phyloP scores from a whole-genome alignment of 768 basidiomycete species.

The Boletus sensibilis region DNA sequence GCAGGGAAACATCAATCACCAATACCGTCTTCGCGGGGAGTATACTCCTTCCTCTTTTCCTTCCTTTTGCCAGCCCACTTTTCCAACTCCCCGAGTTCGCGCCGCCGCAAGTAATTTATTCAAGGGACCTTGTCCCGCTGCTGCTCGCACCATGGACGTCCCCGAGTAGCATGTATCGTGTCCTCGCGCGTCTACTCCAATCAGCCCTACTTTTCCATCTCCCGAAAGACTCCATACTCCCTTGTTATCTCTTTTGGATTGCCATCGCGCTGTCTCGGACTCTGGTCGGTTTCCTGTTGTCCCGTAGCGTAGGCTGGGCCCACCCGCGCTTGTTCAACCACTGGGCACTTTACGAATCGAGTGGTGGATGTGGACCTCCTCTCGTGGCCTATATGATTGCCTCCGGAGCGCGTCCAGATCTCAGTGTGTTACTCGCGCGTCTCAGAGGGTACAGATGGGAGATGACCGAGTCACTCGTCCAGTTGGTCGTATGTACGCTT shows the following conservation, averaged over 20 bases:
- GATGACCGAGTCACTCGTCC: slow-evolving; percentile 9
- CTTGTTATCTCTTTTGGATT: slow-evolving; percentile 26
- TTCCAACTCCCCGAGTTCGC: slow-evolving; percentile 31
- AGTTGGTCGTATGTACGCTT: slow-evolving; percentile 10
- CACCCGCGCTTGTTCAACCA: slow-evolving; percentile 40
- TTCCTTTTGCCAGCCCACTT: slow-evolving; percentile 4
- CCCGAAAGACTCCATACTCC: neutral
- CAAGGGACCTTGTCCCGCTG: slow-evolving; percentile 32
- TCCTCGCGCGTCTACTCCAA: slow-evolving; percentile 24
- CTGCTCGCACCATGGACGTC: slow-evolving; percentile 39
- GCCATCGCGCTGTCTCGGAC: slow-evolving; percentile 19
- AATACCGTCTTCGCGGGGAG: slow-evolving; percentile 12
- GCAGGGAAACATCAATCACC: neutral
- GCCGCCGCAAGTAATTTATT: slow-evolving; percentile 39
- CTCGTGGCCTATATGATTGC: slow-evolving; percentile 24
- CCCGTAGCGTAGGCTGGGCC: slow-evolving; percentile 36
- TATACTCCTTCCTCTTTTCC: slow-evolving; percentile 13
- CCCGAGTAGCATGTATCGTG: slow-evolving; percentile 22
- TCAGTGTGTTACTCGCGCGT: neutral
- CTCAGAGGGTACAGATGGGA: slow-evolving; percentile 18
- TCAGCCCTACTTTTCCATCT: slow-evolving; percentile 15
- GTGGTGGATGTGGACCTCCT: slow-evolving; percentile 38
- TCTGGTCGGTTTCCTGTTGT: slow-evolving; percentile 22
- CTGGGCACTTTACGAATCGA: slow-evolving; percentile 39
- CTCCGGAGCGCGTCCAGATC: slow-evolving; percentile 15